Base-by-base conservation (phyloP, 1,284 basidiomycete species). In the Apiotrichum gracile region DNA sequence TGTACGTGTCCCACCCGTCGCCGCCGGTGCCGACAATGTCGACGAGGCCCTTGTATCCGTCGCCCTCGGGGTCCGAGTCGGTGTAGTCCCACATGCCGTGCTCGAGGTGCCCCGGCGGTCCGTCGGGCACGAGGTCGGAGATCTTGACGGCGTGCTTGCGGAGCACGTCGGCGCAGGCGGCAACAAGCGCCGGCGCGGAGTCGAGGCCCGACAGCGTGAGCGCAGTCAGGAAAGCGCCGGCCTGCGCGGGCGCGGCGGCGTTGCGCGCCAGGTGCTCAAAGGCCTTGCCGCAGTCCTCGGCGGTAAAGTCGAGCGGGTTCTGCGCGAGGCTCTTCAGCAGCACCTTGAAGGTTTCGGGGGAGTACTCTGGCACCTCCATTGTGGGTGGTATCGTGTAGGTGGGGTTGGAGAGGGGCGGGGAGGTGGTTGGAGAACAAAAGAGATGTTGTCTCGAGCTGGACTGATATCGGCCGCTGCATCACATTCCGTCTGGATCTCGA, bases 1-100 rank as follows among this genome's bases (percentile, higher is more conserved):
- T 97, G 81, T 94, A 98, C 0, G 94, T 88, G 67, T 97, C 91
- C 76, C 94, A 85, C 0, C 93, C 93, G 75, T 97, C 94, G 13
- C 94, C 94, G n/a, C 94, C 94, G 0, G 86, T 88, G 16, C 87
- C 82, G 49, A 85, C 86, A 57, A 79, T 83, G 75, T 78, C 84
- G 12, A 77, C 77, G 41, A 73, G 58, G 3, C 74, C 72, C 3
- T 60, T 61, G 51, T 75, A 74, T 2, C 67, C 71, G 51, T 72
- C 70, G 0, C 72, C 71, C 40, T 73, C 68, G 19, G 65, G 65
- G 53, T 74, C 74, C 17, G 70, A 66, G 37, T 70, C 64, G 29
- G 60, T 51, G 52, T 74, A 76, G 54, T 76, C 72, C 74, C 73
- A 75, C 52, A 64, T 62, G 1, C 67, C 74, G 43, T 52, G 57